Evolutionary conservation across 306 rosid genomes (phyloP).

Genomic region (Glycyrrhiza uralensis): DNA sequence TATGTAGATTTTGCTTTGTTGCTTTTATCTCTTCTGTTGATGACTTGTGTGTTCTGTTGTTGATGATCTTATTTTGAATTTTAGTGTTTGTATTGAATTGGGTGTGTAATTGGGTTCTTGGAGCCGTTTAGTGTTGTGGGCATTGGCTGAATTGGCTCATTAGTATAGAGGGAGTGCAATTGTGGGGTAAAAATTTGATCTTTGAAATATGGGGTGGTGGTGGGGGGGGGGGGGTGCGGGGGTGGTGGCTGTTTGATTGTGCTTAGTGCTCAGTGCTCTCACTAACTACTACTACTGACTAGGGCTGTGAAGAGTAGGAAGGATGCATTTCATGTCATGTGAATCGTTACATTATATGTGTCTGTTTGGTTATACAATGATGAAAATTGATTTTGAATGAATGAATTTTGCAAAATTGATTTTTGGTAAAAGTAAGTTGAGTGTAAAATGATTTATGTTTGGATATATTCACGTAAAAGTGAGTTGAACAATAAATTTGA

Average conservation of each 20-base stretch:
- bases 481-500: no score
- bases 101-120: background rate
- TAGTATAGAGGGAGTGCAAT: background rate
- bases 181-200: background rate
- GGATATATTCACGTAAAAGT: no score
- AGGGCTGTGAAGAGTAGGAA: background rate
- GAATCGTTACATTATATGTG: background rate
- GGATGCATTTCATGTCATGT: background rate
- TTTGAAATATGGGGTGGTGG: background rate
- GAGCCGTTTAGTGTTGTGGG: background rate
- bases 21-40: background rate
- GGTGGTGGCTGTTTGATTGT: background rate
- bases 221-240: no score
- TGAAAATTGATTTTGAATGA: no score
- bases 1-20: background rate
- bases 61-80: background rate
- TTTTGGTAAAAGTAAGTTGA: no score
- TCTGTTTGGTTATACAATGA: no score
- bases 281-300: background rate
- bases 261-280: slow-evolving; percentile 5
- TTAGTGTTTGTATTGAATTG: slow-evolving; percentile 10
- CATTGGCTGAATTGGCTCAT: background rate
- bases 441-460: no score
- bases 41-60: background rate
- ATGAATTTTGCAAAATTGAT: no score